Evolutionary conservation across 345 rosid genomes (phyloP).

Genomic region (Geranium brycei): DNA sequence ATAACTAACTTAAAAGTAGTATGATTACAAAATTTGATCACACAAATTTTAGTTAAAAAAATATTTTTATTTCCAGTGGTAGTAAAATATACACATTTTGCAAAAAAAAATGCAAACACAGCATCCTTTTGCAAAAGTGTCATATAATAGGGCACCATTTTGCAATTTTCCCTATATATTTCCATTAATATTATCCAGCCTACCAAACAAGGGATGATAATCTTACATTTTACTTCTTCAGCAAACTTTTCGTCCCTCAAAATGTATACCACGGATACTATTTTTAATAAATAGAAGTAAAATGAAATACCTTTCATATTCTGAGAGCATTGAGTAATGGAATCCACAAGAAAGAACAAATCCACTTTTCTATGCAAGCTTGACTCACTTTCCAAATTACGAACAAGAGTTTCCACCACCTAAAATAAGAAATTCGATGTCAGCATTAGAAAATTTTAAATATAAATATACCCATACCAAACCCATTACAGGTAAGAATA

Average conservation of each 20-base stretch:
- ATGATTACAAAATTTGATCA: too few species aligned
- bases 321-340: slow-evolving; percentile 76
- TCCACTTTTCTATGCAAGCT: slow-evolving; percentile 74
- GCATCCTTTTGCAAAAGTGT: too few species aligned
- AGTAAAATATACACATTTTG: too few species aligned
- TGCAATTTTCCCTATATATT: too few species aligned
- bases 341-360: slow-evolving; percentile 88
- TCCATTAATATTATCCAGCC: background rate
- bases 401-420: slow-evolving; percentile 67
- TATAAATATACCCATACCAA: too few species aligned
- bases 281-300: background rate
- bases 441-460: background rate
- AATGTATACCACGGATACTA: too few species aligned
- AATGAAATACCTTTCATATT: slow-evolving; percentile 44
- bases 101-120: too few species aligned
- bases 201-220: background rate
- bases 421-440: slow-evolving; percentile 6
- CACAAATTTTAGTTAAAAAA: too few species aligned
- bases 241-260: background rate
- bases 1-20: too few species aligned
- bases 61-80: too few species aligned
- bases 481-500: too few species aligned
- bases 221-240: background rate
- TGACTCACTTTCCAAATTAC: slow-evolving; percentile 62
- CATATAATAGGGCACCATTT: too few species aligned